Evolutionary conservation across 1,284 basidiomycete species (phyloP).

Genomic region (Meira nashicola): DNA sequence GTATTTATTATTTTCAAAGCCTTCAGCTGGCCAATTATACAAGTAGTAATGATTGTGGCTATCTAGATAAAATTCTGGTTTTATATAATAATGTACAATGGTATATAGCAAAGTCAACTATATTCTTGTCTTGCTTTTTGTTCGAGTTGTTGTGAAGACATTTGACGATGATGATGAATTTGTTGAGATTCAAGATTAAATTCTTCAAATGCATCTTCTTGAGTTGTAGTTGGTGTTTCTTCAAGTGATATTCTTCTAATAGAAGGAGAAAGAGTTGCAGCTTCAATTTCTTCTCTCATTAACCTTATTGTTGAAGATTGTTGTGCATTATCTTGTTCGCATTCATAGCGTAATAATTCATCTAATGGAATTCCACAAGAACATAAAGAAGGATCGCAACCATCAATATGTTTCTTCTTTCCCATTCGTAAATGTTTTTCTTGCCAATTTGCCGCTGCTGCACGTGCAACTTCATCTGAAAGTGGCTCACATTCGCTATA

Average conservation of each 20-base stretch:
- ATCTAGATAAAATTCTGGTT: neutral
- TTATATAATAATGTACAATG: neutral
- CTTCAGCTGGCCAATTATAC: neutral
- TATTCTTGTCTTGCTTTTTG: no score
- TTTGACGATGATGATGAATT: neutral
- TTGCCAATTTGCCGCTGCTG: no score
- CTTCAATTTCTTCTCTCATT: conserved; percentile 4
- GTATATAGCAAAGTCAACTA: neutral
- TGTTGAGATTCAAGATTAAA: neutral
- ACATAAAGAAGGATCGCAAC: neutral
- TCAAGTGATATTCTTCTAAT: neutral
- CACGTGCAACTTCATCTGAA: neutral
- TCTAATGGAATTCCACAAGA: conserved; percentile 9
- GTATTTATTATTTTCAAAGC: neutral
- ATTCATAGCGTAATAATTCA: conserved; percentile 7
- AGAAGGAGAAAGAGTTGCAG: neutral
- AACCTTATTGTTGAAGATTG: neutral
- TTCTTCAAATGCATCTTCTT: neutral
- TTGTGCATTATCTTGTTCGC: conserved; percentile 9
- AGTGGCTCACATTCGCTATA: conserved; percentile 8
- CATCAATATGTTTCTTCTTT: no score
- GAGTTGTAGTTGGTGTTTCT: neutral
- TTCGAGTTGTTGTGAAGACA: neutral
- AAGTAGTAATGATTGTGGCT: neutral
- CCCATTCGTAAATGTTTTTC: no score